Base-by-base conservation (phyloP, 805 yeast genomes). In the Saccharomycopsis fibuligera region DNA sequence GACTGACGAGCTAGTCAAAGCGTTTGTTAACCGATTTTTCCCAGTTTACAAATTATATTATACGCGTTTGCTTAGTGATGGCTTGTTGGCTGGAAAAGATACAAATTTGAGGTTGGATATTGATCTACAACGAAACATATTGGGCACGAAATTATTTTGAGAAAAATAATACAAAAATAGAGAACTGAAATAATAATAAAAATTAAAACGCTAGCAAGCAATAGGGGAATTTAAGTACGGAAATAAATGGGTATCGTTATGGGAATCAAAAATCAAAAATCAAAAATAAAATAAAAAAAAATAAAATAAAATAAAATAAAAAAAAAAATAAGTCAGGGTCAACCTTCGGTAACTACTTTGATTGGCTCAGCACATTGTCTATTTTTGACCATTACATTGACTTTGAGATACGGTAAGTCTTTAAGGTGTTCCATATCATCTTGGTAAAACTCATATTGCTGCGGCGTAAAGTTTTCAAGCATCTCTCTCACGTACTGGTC, bases 1-100 rank as follows among this genome's bases (percentile, higher is more conserved):
- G 98, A 65, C 82, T 1, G 93, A 86, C 56, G 70, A 60, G 1
- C 74, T 83, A 57, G 96, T 91, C 4, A 63, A 56, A 8, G 54
- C 54, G 17, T 93, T 93, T 68, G 82, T 91, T 9, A 78, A 83
- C 51, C 74, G 96, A 52, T 91, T 91, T 63, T 83, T 86, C 88
- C 96, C 96, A 1, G 76, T 83, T 33, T 91, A 91, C 58, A 75
- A 78, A 53, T 59, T 90, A 19, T 93, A 86, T 62, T 83, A 78
- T 58, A 66, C 66, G 10, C 61, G 67, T 0, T 64, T 81, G 48
- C 55, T 60, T 1, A 48, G 58, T 2, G 45, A 57, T 4, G 75
- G 74, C 5, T 40, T 55, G 25, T 10, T 29, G 6, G 14, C 16
- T 22, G 39, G 4, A 16, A 25, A 36, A 23, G 43, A 27, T 16